Base-by-base conservation (phyloP, 176 grass and related monocot genomes). In the Oryza nivara region DNA sequence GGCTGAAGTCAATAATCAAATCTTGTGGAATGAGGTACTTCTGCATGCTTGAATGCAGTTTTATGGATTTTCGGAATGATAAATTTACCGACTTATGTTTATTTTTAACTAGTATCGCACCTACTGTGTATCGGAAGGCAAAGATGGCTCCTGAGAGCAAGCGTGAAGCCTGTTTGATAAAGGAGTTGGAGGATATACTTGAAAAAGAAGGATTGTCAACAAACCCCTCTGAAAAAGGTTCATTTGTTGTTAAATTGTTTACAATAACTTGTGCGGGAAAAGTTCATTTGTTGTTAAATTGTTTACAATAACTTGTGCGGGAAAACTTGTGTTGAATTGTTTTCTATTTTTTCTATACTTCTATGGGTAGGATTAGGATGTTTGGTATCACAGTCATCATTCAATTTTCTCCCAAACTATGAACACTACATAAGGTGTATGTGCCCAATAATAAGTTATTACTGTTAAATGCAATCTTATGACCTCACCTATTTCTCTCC, bases 171-270 rank as follows among this genome's bases (percentile, higher is more conserved):
- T 70, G 73, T 32, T 89, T 99, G 83, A 89, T 99, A 58, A 92
- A 96, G 78, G 93, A 96, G 84, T 80, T 96, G 11, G 88, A 94
- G 74, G 90, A 82, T 76, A 91, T 99, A 85, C 96, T 99, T 89
- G 79, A 88, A 91, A 99, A 96, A 81, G 96, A 99, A 94, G 93
- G 96, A 73, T 83, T 99, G 58, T 94, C 91, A 14, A 89, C 73
- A 88, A 92, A 91, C 85, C 90, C 96, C 84, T 96, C 93, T 82
- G 96, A 99, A 80, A 96, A 99, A 99, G 93, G 96, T 99, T 54
- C 6, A 73, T 74, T 72, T 44, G 51, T 45, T 94, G 13, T 86
- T 65, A 26, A 38, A 49, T 65, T 75, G 19, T 45, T 40, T 77
- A 25, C 56, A 67, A 73, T 28, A 75, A 48, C 60, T 58, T 83